These are phyloP conservation scores for Tetrahymena malaccensis DNA, from an alignment of 73 alveolate species.

Conservation along the genomic window DNA sequence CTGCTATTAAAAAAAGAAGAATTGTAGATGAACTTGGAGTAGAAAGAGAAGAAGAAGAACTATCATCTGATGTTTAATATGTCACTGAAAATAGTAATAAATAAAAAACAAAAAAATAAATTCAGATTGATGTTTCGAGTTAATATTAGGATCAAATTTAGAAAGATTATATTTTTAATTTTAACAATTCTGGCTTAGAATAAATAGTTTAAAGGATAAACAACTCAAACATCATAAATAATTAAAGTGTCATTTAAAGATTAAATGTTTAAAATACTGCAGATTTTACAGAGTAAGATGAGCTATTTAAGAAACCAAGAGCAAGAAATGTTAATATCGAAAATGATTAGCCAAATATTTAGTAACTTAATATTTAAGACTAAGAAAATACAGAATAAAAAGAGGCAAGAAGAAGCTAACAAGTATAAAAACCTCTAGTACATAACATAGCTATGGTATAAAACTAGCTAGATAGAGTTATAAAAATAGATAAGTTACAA, in stretches of 20 bases:
- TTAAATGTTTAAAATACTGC: not conserved
- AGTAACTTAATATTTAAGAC: not conserved
- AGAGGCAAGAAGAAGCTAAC: not conserved
- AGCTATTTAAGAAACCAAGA: not conserved
- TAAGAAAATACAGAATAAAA: not conserved
- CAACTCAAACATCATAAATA: not conserved
- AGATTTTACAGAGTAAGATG: not conserved
- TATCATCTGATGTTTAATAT: not conserved
- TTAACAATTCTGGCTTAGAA: not conserved
- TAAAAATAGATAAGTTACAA: not conserved
- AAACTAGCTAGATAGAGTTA: not conserved
- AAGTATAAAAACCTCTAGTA: not conserved
- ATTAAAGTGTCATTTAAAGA: not conserved
- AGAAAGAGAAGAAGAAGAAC: not conserved
- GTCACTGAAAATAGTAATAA: not conserved
- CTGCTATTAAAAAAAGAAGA: not conserved
- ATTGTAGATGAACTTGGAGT: not conserved
- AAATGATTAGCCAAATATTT: not conserved
- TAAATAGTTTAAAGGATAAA: not conserved
- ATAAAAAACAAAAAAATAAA: not conserved
- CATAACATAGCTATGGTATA: not conserved
- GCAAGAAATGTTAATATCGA: not conserved
- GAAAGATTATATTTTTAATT: not conserved
- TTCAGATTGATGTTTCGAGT: not conserved
- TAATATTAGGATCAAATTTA: not conserved